phyloP scores from a whole-genome alignment of 208 protist genomes.

The Blastocrithidia nonstop region DNA sequence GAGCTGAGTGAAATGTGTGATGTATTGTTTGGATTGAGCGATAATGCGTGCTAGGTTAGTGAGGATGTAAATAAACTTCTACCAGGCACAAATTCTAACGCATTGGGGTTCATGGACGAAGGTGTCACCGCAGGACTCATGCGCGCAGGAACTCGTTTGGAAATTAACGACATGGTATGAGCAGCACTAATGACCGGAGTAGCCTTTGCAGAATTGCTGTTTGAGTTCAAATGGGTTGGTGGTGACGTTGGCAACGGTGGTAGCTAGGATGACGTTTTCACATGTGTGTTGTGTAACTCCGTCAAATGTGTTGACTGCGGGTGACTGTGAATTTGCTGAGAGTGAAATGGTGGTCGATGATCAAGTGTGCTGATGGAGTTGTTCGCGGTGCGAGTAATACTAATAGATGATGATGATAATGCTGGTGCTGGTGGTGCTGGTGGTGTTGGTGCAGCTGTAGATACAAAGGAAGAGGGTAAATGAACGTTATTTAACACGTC shows the following conservation, averaged over 20 bases:
- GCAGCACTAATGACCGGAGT: background rate
- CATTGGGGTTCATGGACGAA: slow-evolving; percentile 59
- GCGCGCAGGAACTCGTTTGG: slow-evolving; percentile 36
- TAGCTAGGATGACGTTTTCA: no score
- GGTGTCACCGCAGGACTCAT: slow-evolving; percentile 45
- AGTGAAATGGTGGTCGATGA: background rate
- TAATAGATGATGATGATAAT: slow-evolving; percentile 14
- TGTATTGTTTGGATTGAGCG: slow-evolving; percentile 2
- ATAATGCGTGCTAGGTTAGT: slow-evolving; percentile 15
- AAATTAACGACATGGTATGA: slow-evolving; percentile 12
- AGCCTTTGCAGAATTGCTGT: background rate
- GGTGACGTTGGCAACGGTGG: slow-evolving; percentile 4
- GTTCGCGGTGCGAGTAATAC: slow-evolving; percentile 19
- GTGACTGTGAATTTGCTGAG: no score
- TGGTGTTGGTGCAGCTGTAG: slow-evolving; percentile 5
- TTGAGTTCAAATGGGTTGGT: background rate
- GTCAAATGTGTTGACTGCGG: no score
- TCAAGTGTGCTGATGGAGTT: slow-evolving; percentile 16
- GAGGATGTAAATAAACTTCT: slow-evolving; percentile 43
- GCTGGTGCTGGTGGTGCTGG: background rate
- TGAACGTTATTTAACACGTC: no score
- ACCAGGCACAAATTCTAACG: slow-evolving; percentile 45
- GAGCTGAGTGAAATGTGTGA: slow-evolving; percentile 4
- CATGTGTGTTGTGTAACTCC: no score
- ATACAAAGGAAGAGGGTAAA: no score